A percentile compares a stretch with the other conserved stretches of the same genome.
phyloP scores from a whole-genome alignment of 768 basidiomycete genomes.

The Astraeus odoratus region DNA sequence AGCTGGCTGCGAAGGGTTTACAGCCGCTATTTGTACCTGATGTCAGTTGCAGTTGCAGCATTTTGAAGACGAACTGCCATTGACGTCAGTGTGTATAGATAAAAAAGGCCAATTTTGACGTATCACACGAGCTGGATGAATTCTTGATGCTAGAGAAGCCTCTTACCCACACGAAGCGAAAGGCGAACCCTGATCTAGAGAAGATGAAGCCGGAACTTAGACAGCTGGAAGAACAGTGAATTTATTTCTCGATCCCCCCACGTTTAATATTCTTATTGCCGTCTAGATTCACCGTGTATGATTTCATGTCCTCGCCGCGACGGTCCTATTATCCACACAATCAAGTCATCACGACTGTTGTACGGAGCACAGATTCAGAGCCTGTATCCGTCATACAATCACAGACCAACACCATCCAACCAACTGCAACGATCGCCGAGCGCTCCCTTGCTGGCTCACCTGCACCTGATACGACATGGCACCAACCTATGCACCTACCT shows the following conservation, averaged over 20 bases:
- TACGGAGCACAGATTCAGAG: constrained; percentile 25
- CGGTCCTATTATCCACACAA: constrained; percentile 87
- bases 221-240: constrained; percentile 88
- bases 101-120: constrained; percentile 97
- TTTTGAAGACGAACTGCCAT: background rate
- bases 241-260: constrained; percentile 4
- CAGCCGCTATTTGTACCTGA: constrained; percentile 89
- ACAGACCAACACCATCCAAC: constrained; percentile 33
- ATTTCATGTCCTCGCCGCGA: constrained; percentile 66
- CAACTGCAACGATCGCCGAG: constrained; percentile 38
- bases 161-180: constrained; percentile 90
- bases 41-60: constrained; percentile 43
- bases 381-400: constrained; percentile 25
- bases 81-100: constrained; percentile 41
- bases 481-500: constrained; percentile 43
- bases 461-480: constrained; percentile 21
- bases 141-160: constrained; percentile 97
- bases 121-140: constrained; percentile 95
- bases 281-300: constrained; percentile 82
- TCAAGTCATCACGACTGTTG: constrained; percentile 42
- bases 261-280: constrained; percentile 8
- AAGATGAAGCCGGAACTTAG: constrained; percentile 89
- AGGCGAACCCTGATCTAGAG: constrained; percentile 76
- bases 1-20: constrained; percentile 58
- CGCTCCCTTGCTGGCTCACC: constrained; percentile 38